phyloP scores from a whole-genome alignment of 148 eudicot genomes.

The Salicornia ramosissima region DNA sequence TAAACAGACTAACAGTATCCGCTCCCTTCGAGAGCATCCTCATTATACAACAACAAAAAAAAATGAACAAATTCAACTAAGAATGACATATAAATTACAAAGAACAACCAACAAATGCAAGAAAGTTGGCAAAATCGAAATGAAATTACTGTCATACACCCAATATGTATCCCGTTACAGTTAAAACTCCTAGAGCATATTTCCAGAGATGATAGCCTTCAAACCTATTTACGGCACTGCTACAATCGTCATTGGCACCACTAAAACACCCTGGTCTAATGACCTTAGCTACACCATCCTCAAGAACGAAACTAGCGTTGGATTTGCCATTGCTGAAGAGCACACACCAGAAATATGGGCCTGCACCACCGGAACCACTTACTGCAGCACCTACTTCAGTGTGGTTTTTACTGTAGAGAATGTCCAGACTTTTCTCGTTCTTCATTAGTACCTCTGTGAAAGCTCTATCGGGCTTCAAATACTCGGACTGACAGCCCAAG shows the following conservation, averaged over 20 bases:
- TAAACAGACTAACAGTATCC: too few relatives aligned
- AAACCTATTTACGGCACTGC: conserved; percentile 31
- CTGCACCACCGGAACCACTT: conserved; percentile 74
- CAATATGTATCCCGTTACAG: conserved; percentile 29
- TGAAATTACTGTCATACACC: conserved; percentile 26
- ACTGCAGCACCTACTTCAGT: conserved; percentile 89
- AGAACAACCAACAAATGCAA: neutral
- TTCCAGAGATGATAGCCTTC: conserved; percentile 29
- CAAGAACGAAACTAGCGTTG: conserved; percentile 61
- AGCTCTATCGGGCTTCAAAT: conserved; percentile 51
- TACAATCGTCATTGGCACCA: conserved; percentile 77
- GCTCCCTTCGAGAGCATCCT: too few relatives aligned
- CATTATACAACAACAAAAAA: conserved; percentile 6
- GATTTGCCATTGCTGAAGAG: conserved; percentile 69
- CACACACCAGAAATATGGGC: conserved; percentile 90
- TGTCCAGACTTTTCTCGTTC: conserved; percentile 56
- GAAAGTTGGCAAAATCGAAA: neutral
- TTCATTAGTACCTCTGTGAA: conserved; percentile 63
- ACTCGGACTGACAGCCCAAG: conserved; percentile 80
- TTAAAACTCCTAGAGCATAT: conserved; percentile 28
- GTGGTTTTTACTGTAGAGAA: conserved; percentile 69
- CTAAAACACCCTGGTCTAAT: conserved; percentile 83
- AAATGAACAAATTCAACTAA: conserved; percentile 6
- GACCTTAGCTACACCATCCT: conserved; percentile 58
- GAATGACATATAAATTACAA: conserved; percentile 11